Evolutionary conservation across 2,329 filamentous ascomycete species (phyloP).

Genomic region (Ilyonectria destructans): DNA sequence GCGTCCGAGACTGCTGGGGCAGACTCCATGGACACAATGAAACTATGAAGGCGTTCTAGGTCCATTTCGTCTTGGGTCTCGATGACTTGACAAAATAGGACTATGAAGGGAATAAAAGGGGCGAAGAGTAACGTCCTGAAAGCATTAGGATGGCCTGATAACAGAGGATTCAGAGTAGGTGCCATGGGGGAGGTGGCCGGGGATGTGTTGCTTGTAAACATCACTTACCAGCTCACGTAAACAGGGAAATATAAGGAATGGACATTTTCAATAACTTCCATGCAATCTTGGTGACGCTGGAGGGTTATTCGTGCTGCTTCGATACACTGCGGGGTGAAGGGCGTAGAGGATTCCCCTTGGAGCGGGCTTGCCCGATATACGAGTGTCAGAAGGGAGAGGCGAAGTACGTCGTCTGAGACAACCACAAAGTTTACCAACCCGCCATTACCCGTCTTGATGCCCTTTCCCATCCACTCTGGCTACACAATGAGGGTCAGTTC

Average conservation of each 20-base stretch:
- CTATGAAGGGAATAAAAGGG: slow-evolving; percentile 18
- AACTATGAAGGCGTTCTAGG: slow-evolving; percentile 10
- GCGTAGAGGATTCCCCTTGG: background rate
- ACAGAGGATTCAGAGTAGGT: background rate
- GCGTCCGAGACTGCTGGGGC: slow-evolving; percentile 11
- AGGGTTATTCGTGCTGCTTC: slow-evolving; percentile 11
- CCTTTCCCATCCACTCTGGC: background rate
- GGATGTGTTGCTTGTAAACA: background rate
- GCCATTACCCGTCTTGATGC: background rate
- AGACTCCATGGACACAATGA: slow-evolving; percentile 10
- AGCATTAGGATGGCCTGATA: background rate
- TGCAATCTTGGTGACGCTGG: slow-evolving; percentile 10
- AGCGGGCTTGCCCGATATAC: slow-evolving; percentile 26
- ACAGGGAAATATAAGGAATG: background rate
- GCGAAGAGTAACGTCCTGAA: slow-evolving; percentile 11
- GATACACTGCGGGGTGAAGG: slow-evolving; percentile 17
- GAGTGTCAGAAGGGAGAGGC: slow-evolving; percentile 28
- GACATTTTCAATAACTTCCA: background rate
- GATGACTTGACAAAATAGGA: slow-evolving; percentile 24
- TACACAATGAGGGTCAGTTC: background rate
- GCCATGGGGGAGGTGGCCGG: background rate
- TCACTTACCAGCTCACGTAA: slow-evolving; percentile 19
- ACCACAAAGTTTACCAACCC: background rate
- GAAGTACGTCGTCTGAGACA: slow-evolving; percentile 23
- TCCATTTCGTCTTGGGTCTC: slow-evolving; percentile 16